These are phyloP conservation scores for Aureobasidium subglaciale DNA, from an alignment of 2,329 filamentous ascomycete genomes.

Conservation along the genomic window DNA sequence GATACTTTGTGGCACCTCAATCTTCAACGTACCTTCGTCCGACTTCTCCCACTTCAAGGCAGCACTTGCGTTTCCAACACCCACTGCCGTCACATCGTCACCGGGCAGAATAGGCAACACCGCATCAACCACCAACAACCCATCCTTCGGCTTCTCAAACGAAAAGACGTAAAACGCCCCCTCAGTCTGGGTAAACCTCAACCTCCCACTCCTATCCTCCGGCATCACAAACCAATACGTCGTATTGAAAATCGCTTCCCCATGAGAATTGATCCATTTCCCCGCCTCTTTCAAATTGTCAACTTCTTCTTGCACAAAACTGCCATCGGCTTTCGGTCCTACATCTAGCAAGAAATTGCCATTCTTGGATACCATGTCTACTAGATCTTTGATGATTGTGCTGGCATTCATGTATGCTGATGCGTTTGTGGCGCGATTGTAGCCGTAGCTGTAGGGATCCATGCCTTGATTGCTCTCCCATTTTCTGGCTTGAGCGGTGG, in stretches of 20 bases:
- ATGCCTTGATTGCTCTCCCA: conserved; percentile 56
- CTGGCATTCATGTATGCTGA: conserved; percentile 22
- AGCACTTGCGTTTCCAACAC: neutral
- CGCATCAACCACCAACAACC: conserved; percentile 30
- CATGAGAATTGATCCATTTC: conserved; percentile 15
- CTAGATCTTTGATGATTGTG: conserved; percentile 22
- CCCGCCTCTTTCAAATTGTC: conserved; percentile 12
- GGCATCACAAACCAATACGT: conserved; percentile 10
- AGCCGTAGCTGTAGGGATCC: conserved; percentile 49
- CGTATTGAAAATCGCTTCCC: conserved; percentile 15
- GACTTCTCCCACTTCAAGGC: neutral
- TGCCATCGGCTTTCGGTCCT: conserved; percentile 20
- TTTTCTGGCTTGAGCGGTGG: conserved; percentile 46
- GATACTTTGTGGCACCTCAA: neutral
- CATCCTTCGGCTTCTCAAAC: conserved; percentile 32
- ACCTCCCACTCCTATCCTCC: conserved; percentile 6
- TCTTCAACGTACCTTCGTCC: neutral
- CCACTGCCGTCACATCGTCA: conserved; percentile 32
- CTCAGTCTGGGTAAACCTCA: conserved; percentile 43
- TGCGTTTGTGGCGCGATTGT: conserved; percentile 19
- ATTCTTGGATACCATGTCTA: conserved; percentile 28
- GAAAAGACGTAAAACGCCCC: conserved; percentile 46
- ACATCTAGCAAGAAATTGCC: conserved; percentile 28
- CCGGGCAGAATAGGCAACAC: conserved; percentile 38
- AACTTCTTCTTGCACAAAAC: conserved; percentile 5